A percentile compares a stretch with the other conserved stretches of the same genome.
Conservation (phyloP, 1,284 basidiomycete species). For the Wolfiporia cocos region DNA sequence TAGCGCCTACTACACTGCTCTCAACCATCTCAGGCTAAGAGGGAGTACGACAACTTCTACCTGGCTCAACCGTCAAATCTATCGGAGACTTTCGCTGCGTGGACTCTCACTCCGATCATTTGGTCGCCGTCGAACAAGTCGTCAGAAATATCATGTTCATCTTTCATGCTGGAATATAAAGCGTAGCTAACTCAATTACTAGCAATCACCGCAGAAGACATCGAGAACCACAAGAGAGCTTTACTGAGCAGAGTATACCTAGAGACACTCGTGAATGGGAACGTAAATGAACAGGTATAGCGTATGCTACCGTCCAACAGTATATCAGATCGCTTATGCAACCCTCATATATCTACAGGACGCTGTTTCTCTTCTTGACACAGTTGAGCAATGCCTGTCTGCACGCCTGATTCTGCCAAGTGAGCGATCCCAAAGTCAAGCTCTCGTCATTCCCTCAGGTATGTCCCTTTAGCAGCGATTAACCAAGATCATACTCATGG, state of each 20-base stretch:
- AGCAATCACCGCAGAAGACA: slow-evolving; percentile 18
- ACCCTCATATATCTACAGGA: slow-evolving; percentile 8
- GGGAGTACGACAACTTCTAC: slow-evolving; percentile 24
- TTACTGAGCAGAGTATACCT: slow-evolving; percentile 19
- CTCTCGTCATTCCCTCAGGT: slow-evolving; percentile 17
- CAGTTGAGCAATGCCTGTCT: slow-evolving; percentile 13
- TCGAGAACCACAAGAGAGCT: slow-evolving; percentile 20
- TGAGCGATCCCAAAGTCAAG: slow-evolving; percentile 17
- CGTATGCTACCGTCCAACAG: neutral
- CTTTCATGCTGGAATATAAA: too few species aligned
- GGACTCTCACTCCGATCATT: slow-evolving; percentile 14
- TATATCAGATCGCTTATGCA: neutral
- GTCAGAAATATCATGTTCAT: too few species aligned
- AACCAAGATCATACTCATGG: neutral
- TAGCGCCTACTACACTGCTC: neutral
- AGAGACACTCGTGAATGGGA: slow-evolving; percentile 21
- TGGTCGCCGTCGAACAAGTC: slow-evolving; percentile 25
- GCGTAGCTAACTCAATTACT: too few species aligned
- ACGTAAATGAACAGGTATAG: slow-evolving; percentile 17
- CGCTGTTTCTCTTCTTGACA: slow-evolving; percentile 9
- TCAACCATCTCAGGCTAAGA: slow-evolving; percentile 13
- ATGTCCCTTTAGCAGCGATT: neutral
- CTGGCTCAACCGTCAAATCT: slow-evolving; percentile 24
- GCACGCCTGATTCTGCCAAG: slow-evolving; percentile 12
- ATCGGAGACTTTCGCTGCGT: slow-evolving; percentile 16